Conservation (phyloP, 805 yeast genomes). For the Ogataea henricii region DNA sequence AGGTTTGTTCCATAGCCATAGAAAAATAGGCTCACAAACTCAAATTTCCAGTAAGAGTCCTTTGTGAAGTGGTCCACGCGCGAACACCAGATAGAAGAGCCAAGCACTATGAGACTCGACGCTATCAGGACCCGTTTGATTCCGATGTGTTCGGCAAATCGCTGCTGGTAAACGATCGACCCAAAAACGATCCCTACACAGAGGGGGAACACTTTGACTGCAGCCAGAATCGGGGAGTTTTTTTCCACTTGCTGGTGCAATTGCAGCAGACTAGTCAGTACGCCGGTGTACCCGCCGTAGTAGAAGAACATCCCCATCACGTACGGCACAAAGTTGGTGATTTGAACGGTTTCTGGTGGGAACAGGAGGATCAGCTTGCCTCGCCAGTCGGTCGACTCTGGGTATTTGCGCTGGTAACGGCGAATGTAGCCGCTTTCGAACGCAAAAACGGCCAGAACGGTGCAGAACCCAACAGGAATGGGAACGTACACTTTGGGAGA, state of each 20-base stretch:
- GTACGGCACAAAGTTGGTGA: slow-evolving; percentile 28
- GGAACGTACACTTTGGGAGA: slow-evolving; percentile 44
- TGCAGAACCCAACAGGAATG: slow-evolving; percentile 39
- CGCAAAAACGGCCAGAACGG: slow-evolving; percentile 29
- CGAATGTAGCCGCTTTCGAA: slow-evolving; percentile 43
- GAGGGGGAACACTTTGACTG: slow-evolving; percentile 40
- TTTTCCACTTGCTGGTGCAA: slow-evolving; percentile 33
- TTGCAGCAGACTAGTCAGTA: slow-evolving; percentile 16
- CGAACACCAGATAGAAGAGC: slow-evolving; percentile 25
- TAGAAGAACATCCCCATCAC: slow-evolving; percentile 14
- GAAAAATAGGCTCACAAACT: slow-evolving; percentile 27
- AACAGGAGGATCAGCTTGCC: slow-evolving; percentile 23
- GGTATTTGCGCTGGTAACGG: slow-evolving; percentile 46
- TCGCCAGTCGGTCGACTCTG: slow-evolving; percentile 32
- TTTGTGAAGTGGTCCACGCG: slow-evolving; percentile 18
- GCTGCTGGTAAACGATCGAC: slow-evolving; percentile 23
- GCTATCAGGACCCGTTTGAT: slow-evolving; percentile 19
- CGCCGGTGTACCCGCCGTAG: slow-evolving; percentile 16
- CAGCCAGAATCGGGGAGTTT: slow-evolving; percentile 37
- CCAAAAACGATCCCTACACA: slow-evolving; percentile 36
- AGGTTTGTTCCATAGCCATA: slow-evolving; percentile 28
- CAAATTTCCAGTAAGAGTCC: slow-evolving; percentile 29
- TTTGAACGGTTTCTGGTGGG: slow-evolving; percentile 24
- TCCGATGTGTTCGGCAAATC: slow-evolving; percentile 23
- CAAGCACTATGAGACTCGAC: slow-evolving; percentile 16